Base-by-base conservation (phyloP, 768 basidiomycete species). In the Scleroderma bovista region DNA sequence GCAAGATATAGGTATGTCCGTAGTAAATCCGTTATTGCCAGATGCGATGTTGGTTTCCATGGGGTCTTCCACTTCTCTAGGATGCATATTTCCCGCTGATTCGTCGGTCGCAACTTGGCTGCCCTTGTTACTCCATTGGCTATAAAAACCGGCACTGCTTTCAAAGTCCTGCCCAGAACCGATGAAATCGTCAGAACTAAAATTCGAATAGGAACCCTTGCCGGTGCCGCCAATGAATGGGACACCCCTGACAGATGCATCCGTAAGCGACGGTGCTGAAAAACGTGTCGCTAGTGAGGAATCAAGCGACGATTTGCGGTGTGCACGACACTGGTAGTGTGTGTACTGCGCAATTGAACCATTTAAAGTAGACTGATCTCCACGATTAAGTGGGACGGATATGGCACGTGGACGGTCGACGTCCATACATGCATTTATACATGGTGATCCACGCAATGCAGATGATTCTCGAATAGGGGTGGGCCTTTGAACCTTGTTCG, bases 401-500 rank as follows among this genome's bases (percentile, higher is more conserved):
- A 50, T 41, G 15, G 58, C 24, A 43, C 58, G 62, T 6, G 58
- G 60, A 33, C 22, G 40, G 31, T 67, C 67, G 31, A 62, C 29
- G 39, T 62, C 56, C 31, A 49, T 43, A 13, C 42, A 23, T 15
- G 34, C 26, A 15, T 17, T 17, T 19, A 34, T 17, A 23, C n/a
- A n/a, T n/a, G 39, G 51, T 39, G 50, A 47, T 7, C 16, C 34
- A 12, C 44, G 48, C 33, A 48, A 17, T 15, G n/a, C 47, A 4
- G 51, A 54, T 29, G 53, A 47, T 29, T 42, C 54, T 40, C 44
- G 51, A 31, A 54, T 45, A 19, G 40, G 24, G 15, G 32, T n/a
- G n/a, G 22, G 50, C 13, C 22, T 20, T 49, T 54, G 56, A 39
- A 9, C 33, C 43, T 47, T 51, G 24, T 39, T 40, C 7, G 37